A percentile compares a stretch with the other conserved stretches of the same genome.
Evolutionary conservation across 192 early-diverging fungal genomes (phyloP).

Genomic region (Glomus cerebriforme): DNA sequence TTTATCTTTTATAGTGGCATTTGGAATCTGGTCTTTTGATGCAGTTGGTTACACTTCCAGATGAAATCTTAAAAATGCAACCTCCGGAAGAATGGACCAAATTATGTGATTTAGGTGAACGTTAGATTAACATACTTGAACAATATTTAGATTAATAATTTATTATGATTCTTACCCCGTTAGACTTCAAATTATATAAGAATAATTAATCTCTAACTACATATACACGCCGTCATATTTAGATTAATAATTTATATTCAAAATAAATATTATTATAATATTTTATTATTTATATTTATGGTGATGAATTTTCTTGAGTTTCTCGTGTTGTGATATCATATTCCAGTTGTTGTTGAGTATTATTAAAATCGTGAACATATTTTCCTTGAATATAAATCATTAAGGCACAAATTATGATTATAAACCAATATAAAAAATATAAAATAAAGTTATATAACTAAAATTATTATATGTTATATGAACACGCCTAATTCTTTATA

Average conservation of each 20-base stretch:
- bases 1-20: constrained; percentile 47
- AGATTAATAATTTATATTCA: constrained; percentile 34
- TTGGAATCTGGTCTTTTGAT: constrained; percentile 52
- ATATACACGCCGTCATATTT: too few species aligned
- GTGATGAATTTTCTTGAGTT: constrained; percentile 22
- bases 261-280: constrained; percentile 32
- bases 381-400: constrained; percentile 29
- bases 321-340: constrained; percentile 30
- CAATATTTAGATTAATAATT: background rate
- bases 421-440: constrained; percentile 20
- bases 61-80: constrained; percentile 43
- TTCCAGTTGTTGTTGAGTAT: constrained; percentile 23
- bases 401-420: constrained; percentile 27
- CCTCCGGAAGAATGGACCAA: constrained; percentile 40
- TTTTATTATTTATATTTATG: constrained; percentile 27
- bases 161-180: too few species aligned
- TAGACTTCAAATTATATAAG: too few species aligned
- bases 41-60: constrained; percentile 47
- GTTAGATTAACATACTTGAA: constrained; percentile 33
- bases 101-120: constrained; percentile 41
- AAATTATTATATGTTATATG: constrained; percentile 19
- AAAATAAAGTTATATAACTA: constrained; percentile 22
- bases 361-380: constrained; percentile 26
- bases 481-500: constrained; percentile 13
- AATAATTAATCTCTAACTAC: too few species aligned